These are phyloP conservation scores for Astrothelium macrocarpum DNA, from an alignment of 495 filamentous ascomycete species.

Conservation along the genomic window DNA sequence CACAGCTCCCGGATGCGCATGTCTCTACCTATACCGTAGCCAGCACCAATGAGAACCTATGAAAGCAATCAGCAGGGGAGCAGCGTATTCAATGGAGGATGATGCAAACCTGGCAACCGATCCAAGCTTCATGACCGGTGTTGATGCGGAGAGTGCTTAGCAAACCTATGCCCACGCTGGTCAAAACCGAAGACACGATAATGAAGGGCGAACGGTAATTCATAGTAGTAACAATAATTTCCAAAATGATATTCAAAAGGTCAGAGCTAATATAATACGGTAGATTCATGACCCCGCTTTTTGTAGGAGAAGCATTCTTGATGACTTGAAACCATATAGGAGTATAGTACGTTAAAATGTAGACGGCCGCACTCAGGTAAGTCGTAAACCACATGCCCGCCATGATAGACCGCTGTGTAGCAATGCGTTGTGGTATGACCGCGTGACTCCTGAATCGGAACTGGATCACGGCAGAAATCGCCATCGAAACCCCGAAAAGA, in stretches of 20 bases:
- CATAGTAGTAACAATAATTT: slow-evolving; percentile 24
- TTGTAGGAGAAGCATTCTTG: slow-evolving; percentile 35
- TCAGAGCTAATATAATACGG: slow-evolving; percentile 38
- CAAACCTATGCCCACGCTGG: slow-evolving; percentile 30
- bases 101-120: slow-evolving; percentile 32
- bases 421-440: slow-evolving; percentile 37
- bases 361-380: slow-evolving; percentile 31
- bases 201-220: slow-evolving; percentile 34
- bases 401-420: slow-evolving; percentile 36
- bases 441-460: not conserved
- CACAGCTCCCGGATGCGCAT: slow-evolving; percentile 32
- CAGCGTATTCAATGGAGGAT: not conserved
- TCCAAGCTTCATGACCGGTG: slow-evolving; percentile 28
- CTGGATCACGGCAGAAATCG: slow-evolving; percentile 42
- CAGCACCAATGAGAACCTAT: slow-evolving; percentile 27
- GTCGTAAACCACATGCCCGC: slow-evolving; percentile 31
- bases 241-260: slow-evolving; percentile 28
- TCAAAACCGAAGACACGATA: slow-evolving; percentile 21
- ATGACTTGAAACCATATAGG: slow-evolving; percentile 57
- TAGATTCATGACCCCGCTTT: slow-evolving; percentile 44
- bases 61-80: not conserved
- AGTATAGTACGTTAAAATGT: slow-evolving; percentile 47
- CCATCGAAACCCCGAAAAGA: slow-evolving; percentile 39
- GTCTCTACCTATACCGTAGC: slow-evolving; percentile 28
- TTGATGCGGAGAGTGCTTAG: slow-evolving; percentile 28